Percentiles rank a stretch among this genome's conserved stretches.
These are phyloP conservation scores for Lecanicillium sp. DNA, from an alignment of 2,329 filamentous ascomycete species.

Conservation along the genomic window DNA sequence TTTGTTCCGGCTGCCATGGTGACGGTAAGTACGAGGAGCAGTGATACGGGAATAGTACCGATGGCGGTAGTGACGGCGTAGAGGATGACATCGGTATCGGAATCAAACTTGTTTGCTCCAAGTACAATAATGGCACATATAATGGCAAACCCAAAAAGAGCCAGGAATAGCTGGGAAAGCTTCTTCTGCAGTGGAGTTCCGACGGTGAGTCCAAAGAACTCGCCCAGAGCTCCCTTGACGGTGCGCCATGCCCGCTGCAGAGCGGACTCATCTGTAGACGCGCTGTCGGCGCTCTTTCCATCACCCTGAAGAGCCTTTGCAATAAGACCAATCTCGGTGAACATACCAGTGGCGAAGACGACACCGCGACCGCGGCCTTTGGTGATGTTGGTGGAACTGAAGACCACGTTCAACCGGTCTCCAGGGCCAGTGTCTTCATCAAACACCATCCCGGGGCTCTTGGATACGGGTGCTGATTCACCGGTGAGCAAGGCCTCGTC, in stretches of 20 bases:
- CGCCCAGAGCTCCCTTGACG: constrained; percentile 13
- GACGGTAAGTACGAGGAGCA: constrained; percentile 41
- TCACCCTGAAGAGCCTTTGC: constrained; percentile 31
- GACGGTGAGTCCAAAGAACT: constrained; percentile 38
- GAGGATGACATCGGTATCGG: constrained; percentile 24
- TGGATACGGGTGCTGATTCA: constrained; percentile 47
- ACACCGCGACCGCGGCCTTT: constrained; percentile 50
- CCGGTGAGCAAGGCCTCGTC: constrained; percentile 55
- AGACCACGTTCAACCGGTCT: constrained; percentile 49
- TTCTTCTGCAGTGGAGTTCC: constrained; percentile 63
- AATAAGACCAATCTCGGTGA: constrained; percentile 51
- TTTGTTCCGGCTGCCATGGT: constrained; percentile 43
- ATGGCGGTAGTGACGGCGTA: constrained; percentile 32
- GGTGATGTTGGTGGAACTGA: constrained; percentile 46
- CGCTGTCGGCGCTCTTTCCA: constrained; percentile 4
- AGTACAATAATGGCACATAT: constrained; percentile 31
- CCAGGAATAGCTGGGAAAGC: constrained; percentile 56
- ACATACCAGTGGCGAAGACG: constrained; percentile 51
- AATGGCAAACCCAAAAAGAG: constrained; percentile 50
- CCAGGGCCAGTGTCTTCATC: constrained; percentile 28
- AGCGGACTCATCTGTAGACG: constrained; percentile 1
- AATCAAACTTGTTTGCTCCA: constrained; percentile 26
- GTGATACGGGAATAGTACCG: constrained; percentile 36
- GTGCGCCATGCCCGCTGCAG: constrained; percentile 3
- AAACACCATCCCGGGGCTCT: constrained; percentile 34